These are phyloP conservation scores for Malbranchea cinnamomea DNA, from an alignment of 2,329 filamentous ascomycete species.

Conservation along the genomic window DNA sequence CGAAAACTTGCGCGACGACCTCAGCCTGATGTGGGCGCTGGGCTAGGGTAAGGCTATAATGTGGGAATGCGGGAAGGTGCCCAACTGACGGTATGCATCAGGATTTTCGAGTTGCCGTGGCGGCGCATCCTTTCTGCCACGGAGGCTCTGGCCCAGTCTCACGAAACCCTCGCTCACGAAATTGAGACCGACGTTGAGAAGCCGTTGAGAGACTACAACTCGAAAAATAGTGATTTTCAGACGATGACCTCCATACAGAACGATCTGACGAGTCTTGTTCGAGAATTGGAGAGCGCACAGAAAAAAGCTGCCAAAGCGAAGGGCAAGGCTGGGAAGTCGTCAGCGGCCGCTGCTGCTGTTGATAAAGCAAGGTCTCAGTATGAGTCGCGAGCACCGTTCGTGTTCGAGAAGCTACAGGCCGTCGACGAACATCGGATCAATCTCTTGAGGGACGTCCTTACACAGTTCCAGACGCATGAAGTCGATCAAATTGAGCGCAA, in stretches of 20 bases:
- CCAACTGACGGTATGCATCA: constrained; percentile 25
- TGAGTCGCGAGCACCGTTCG: constrained; percentile 87
- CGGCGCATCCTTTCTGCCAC: constrained; percentile 68
- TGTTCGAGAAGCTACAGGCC: constrained; percentile 84
- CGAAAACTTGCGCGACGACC: constrained; percentile 64
- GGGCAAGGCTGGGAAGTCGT: constrained; percentile 65
- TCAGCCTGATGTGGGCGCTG: constrained; percentile 58
- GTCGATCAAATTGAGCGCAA: constrained; percentile 70
- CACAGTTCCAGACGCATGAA: constrained; percentile 86
- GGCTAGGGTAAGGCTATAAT: constrained; percentile 59
- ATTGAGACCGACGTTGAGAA: constrained; percentile 81
- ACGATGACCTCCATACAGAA: constrained; percentile 67
- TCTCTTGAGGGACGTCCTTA: constrained; percentile 76
- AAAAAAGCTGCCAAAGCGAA: constrained; percentile 73
- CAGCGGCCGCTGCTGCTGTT: constrained; percentile 55
- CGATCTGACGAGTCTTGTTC: constrained; percentile 67
- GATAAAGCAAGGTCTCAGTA: constrained; percentile 72
- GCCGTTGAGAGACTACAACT: constrained; percentile 62
- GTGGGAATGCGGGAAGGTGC: constrained; percentile 8
- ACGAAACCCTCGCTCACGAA: constrained; percentile 62
- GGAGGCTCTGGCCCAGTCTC: constrained; percentile 67
- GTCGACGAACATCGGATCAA: constrained; percentile 82
- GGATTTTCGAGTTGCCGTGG: constrained; percentile 84
- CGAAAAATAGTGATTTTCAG: constrained; percentile 58
- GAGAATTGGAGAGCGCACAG: constrained; percentile 69